phyloP scores from a whole-genome alignment of 257 asterid genomes.

The Primulina tabacum region DNA sequence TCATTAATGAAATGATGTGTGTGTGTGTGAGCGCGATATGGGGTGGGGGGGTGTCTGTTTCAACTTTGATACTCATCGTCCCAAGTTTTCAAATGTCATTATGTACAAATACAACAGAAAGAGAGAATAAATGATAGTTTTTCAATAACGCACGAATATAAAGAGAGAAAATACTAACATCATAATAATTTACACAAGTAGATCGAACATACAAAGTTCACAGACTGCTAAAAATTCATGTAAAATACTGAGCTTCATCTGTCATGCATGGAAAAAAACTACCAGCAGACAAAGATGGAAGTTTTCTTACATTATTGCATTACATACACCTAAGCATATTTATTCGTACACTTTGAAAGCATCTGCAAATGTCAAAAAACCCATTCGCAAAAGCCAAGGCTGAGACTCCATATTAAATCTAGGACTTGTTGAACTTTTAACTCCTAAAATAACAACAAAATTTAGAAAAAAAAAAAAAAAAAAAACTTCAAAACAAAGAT shows the following conservation, averaged over 20 bases:
- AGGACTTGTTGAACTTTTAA: background rate
- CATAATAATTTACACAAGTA: constrained; percentile 5
- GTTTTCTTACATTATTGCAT: constrained; percentile 8
- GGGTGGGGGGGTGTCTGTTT: too few relatives aligned
- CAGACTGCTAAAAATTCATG: constrained; percentile 8
- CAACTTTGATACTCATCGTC: too few relatives aligned
- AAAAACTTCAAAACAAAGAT: constrained; percentile 28
- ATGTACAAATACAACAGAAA: too few relatives aligned
- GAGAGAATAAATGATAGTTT: background rate
- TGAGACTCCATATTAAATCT: constrained; percentile 21
- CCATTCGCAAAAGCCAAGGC: constrained; percentile 61
- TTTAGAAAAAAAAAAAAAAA: too few relatives aligned
- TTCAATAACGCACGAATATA: background rate
- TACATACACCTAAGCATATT: constrained; percentile 18
- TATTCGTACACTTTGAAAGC: constrained; percentile 20
- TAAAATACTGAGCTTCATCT: constrained; percentile 29
- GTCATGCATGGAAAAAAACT: constrained; percentile 62
- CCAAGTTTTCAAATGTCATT: too few relatives aligned
- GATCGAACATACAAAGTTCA: constrained; percentile 18
- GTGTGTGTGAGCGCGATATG: too few relatives aligned
- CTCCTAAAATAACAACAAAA: background rate
- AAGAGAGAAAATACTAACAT: too few relatives aligned
- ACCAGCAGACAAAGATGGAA: constrained; percentile 49
- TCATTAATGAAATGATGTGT: background rate
- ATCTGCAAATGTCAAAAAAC: constrained; percentile 75